Evolutionary conservation across 2,329 filamentous ascomycete genomes (phyloP).

Genomic region (Talaromyces amestolkiae): DNA sequence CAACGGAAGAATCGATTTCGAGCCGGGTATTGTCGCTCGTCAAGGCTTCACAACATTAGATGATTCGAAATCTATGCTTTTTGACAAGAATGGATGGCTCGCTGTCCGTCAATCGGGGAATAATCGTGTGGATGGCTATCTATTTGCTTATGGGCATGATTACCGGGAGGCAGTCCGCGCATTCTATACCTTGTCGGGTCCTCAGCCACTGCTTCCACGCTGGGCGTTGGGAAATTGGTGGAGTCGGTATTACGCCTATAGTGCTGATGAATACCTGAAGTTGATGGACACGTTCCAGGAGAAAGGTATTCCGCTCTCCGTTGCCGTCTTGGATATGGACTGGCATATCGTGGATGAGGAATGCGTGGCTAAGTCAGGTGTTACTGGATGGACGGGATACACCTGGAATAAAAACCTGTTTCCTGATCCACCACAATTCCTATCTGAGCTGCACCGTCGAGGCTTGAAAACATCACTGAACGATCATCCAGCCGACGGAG

Average conservation of each 20-base stretch:
- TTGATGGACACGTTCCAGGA: conserved; percentile 57
- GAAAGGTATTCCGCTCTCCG: conserved; percentile 55
- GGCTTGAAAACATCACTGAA: conserved; percentile 58
- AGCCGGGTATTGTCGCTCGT: conserved; percentile 51
- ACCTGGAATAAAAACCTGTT: conserved; percentile 61
- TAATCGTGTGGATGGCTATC: conserved; percentile 55
- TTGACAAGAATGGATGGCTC: conserved; percentile 54
- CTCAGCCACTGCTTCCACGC: conserved; percentile 55
- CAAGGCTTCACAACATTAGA: conserved; percentile 55
- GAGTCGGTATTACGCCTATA: conserved; percentile 62
- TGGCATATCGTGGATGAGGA: conserved; percentile 59
- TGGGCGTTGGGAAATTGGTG: conserved; percentile 66
- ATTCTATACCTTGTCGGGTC: conserved; percentile 57
- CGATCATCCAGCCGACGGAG: conserved; percentile 61
- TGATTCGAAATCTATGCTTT: conserved; percentile 57
- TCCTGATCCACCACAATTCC: conserved; percentile 55
- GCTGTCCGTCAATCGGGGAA: conserved; percentile 46
- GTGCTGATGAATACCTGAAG: conserved; percentile 54
- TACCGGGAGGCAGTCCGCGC: conserved; percentile 55
- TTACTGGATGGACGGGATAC: conserved; percentile 61
- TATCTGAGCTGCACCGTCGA: conserved; percentile 51
- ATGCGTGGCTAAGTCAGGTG: conserved; percentile 33
- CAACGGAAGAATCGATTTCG: conserved; percentile 53
- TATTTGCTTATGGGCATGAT: conserved; percentile 60
- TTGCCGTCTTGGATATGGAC: conserved; percentile 65